phyloP scores from a whole-genome alignment of 805 yeast species.

The Metschnikowia gelsemii region DNA sequence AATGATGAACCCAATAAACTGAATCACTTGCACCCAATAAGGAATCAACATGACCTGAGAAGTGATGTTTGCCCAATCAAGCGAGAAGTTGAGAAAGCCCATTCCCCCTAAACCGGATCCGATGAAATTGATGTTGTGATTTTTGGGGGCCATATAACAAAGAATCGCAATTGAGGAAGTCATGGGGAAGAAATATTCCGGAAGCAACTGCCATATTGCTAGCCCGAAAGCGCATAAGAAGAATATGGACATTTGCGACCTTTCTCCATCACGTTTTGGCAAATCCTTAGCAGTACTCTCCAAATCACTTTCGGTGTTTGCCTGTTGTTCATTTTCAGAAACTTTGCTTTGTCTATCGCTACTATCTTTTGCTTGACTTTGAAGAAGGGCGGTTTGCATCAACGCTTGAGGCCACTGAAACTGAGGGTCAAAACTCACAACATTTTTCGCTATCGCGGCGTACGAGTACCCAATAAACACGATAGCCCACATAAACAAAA shows the following conservation, averaged over 20 bases:
- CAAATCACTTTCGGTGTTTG: background rate
- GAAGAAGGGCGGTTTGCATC: conserved; percentile 44
- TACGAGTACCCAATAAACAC: conserved; percentile 54
- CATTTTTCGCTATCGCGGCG: conserved; percentile 48
- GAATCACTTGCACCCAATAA: conserved; percentile 51
- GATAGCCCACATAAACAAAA: conserved; percentile 50
- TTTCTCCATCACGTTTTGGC: background rate
- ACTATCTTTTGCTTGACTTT: conserved; percentile 25
- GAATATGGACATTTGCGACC: conserved; percentile 40
- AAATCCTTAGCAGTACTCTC: background rate
- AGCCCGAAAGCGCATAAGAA: conserved; percentile 27
- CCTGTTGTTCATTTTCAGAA: background rate
- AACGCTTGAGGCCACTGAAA: conserved; percentile 50
- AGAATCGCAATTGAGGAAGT: conserved; percentile 48
- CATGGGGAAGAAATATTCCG: conserved; percentile 49
- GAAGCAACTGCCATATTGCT: conserved; percentile 47
- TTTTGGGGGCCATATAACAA: conserved; percentile 50
- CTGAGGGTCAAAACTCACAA: conserved; percentile 48
- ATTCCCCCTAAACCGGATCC: conserved; percentile 56
- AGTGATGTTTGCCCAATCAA: conserved; percentile 56
- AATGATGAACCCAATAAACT: conserved; percentile 45
- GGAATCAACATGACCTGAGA: conserved; percentile 51
- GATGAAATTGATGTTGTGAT: conserved; percentile 39
- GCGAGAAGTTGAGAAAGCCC: conserved; percentile 48
- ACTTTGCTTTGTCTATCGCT: background rate